A percentile compares a stretch with the other conserved stretches of the same genome.
These are phyloP conservation scores for Physcomitrellopsis africana DNA, from an alignment of 225 moss, liverwort and hornwort species.

Conservation along the genomic window DNA sequence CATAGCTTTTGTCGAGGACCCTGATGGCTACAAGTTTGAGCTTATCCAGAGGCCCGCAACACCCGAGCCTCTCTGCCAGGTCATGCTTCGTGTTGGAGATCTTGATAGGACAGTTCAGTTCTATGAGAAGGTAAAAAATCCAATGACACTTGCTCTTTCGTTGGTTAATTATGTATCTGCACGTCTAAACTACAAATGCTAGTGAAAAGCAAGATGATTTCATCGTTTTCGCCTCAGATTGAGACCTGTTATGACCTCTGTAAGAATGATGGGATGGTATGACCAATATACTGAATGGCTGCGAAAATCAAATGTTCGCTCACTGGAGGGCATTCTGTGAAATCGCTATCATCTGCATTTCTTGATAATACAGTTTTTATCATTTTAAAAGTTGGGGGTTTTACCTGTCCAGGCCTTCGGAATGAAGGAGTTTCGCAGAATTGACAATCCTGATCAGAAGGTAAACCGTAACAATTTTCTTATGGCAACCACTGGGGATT, in stretches of 20 bases:
- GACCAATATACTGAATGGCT: neutral
- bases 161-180: neutral
- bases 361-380: neutral
- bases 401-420: conserved; percentile 76
- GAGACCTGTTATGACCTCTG: neutral
- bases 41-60: conserved; percentile 84
- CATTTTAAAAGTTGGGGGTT: neutral
- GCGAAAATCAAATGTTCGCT: conserved; percentile 5
- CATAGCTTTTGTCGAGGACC: conserved; percentile 89
- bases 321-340: neutral
- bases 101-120: conserved; percentile 83
- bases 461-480: conserved; percentile 26
- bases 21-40: conserved; percentile 96
- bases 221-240: neutral
- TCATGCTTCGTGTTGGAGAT: conserved; percentile 95
- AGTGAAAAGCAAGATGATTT: neutral
- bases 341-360: neutral
- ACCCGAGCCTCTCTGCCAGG: conserved; percentile 93
- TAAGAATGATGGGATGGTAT: neutral
- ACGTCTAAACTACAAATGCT: neutral
- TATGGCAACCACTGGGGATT: too few species aligned
- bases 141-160: neutral
- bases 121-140: conserved; percentile 74
- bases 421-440: conserved; percentile 75
- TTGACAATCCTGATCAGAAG: conserved; percentile 83